These are phyloP conservation scores for Ceratobasidium sp. DNA, from an alignment of 1,284 basidiomycete genomes.

Conservation along the genomic window DNA sequence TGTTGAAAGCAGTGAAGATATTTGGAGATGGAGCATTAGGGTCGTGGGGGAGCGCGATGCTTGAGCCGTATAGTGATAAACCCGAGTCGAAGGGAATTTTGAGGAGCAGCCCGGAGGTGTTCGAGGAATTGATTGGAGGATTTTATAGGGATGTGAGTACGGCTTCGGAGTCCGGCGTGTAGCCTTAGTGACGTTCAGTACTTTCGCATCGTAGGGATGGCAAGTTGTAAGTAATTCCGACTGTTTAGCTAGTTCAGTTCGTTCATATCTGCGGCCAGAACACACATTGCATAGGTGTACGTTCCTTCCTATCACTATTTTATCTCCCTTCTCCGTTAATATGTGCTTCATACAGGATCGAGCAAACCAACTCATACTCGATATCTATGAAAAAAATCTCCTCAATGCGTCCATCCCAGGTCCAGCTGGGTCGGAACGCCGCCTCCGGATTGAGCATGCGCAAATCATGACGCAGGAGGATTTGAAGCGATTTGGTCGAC, in stretches of 20 bases:
- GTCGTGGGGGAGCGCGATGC: conserved; percentile 89
- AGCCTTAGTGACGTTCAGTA: not conserved
- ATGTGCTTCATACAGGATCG: conserved; percentile 62
- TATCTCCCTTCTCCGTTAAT: not conserved
- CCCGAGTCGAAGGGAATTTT: conserved; percentile 76
- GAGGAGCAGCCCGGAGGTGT: conserved; percentile 63
- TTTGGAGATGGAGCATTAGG: conserved; percentile 89
- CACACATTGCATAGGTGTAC: conserved; percentile 84
- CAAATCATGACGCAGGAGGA: conserved; percentile 83
- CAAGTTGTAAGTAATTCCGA: conserved; percentile 54
- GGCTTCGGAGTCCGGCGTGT: no score
- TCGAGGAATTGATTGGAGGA: conserved; percentile 66
- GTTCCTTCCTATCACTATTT: not conserved
- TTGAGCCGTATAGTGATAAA: conserved; percentile 85
- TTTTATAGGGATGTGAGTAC: conserved; percentile 77
- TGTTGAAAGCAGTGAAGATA: conserved; percentile 83
- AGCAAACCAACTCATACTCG: conserved; percentile 82
- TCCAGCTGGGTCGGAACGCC: conserved; percentile 57
- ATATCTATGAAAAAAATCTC: conserved; percentile 78
- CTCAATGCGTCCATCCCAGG: conserved; percentile 62
- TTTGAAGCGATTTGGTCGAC: conserved; percentile 70
- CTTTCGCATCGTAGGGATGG: conserved; percentile 53
- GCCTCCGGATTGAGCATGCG: conserved; percentile 89
- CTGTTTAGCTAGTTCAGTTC: conserved; percentile 9
- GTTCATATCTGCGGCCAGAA: conserved; percentile 62